Evolutionary conservation across 495 filamentous ascomycete genomes (phyloP), one percentile per base, ranked within the genome.

Genomic region (Cenococcum geophilum): DNA sequence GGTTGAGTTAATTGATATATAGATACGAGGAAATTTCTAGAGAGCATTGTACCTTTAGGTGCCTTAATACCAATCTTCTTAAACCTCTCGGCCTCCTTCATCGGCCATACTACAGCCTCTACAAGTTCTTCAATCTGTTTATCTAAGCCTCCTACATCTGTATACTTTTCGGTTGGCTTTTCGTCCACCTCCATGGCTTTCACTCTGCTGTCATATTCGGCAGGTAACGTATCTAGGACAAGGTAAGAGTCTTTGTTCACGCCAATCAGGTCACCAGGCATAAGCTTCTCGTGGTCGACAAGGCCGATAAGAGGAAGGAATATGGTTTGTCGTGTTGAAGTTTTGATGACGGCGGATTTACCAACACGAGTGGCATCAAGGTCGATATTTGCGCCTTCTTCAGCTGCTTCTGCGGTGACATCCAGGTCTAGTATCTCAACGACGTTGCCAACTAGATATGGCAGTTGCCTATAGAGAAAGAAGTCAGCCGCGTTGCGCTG

Each of bases 131-230:
- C 95, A 72, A 99, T 99, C 79, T 99, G 93, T 77, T 99, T 99
- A 76, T 96, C 91, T 69, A 99, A 77, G 36, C 93, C 93, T 73
- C 93, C 93, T 21, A 99, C 95, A 79, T 99, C 93, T 63, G 83
- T 90, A 78, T 99, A 99, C 79, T 97, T 96, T 78, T 99, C 93
- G 37, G 91, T 96, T 20, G 93, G 93, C 82, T 99, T 99, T 82
- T 99, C 93, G 69, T 99, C 93, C 40, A 99, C 93, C 80, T 99
- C 93, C 93, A 99, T 99, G 34, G 93, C 93, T 80, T 99, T 99
- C 48, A 99, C 93, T 74, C 93, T 84, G 78, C 91, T 97, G 73
- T 99, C 93, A 73, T 99, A 99, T 75, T 99, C 93, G n/a, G 93
- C 93, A 6, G 93, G 93, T 68, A 99, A 81, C 27, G 95, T 97